phyloP scores from a whole-genome alignment of 2,329 filamentous ascomycete genomes.

The Diplodia mutila region DNA sequence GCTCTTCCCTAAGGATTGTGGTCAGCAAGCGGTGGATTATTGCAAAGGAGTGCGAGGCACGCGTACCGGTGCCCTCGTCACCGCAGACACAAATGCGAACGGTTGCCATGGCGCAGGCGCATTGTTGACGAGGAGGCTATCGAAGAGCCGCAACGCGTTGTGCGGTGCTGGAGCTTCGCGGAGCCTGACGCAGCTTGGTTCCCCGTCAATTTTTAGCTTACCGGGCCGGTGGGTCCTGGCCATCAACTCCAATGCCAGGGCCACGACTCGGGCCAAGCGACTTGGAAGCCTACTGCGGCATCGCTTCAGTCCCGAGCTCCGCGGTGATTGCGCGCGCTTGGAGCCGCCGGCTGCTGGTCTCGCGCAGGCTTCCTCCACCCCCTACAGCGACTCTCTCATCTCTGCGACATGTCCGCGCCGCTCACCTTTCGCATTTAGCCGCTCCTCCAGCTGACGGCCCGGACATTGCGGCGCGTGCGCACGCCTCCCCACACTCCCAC shows the following conservation, averaged over 20 bases:
- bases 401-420: constrained; percentile 7
- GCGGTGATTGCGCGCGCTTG: constrained; percentile 4
- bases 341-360: background rate
- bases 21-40: constrained; percentile 5
- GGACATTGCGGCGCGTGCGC: constrained; percentile 25
- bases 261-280: constrained; percentile 21
- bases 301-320: constrained; percentile 20
- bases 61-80: constrained; percentile 81
- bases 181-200: constrained; percentile 7
- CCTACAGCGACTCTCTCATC: background rate
- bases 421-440: constrained; percentile 24
- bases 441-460: constrained; percentile 18
- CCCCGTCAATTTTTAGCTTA: constrained; percentile 10
- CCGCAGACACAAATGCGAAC: constrained; percentile 94
- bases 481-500: constrained; percentile 22
- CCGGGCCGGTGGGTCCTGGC: background rate
- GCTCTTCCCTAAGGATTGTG: constrained; percentile 42
- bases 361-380: background rate
- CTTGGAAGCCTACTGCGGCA: background rate
- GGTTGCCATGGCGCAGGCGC: constrained; percentile 33
- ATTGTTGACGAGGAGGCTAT: constrained; percentile 25
- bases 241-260: constrained; percentile 20
- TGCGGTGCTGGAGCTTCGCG: constrained; percentile 13
- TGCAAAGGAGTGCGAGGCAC: background rate
- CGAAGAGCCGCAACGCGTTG: background rate